Percentiles rank a stretch among this genome's conserved stretches.
These are phyloP conservation scores for Penstemon barbatus DNA, from an alignment of 257 asterid species.

Conservation along the genomic window DNA sequence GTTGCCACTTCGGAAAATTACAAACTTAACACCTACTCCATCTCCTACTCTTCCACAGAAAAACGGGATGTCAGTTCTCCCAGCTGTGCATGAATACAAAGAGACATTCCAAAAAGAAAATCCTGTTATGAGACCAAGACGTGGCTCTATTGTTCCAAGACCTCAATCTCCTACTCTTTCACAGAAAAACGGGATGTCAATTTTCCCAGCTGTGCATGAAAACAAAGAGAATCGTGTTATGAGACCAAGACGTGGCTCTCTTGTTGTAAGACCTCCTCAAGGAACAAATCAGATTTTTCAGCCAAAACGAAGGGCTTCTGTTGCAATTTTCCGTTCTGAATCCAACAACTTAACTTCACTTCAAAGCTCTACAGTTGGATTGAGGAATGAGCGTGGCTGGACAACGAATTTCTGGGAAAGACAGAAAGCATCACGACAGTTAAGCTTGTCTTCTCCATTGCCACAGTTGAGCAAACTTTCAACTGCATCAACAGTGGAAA, in stretches of 20 bases:
- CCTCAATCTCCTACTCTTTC: slow-evolving; percentile 26
- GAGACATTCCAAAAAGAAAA: slow-evolving; percentile 39
- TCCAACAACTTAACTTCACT: slow-evolving; percentile 46
- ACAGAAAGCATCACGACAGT: slow-evolving; percentile 63
- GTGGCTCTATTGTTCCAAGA: slow-evolving; percentile 69
- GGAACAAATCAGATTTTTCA: slow-evolving; percentile 47
- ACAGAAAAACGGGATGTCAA: slow-evolving; percentile 45
- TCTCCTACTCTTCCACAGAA: slow-evolving; percentile 47
- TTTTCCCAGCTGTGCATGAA: slow-evolving; percentile 56
- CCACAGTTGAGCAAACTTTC: slow-evolving; percentile 40
- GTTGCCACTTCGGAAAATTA: slow-evolving; percentile 71
- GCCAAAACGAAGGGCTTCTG: slow-evolving; percentile 80
- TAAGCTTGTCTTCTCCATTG: slow-evolving; percentile 67
- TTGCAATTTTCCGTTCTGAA: slow-evolving; percentile 67
- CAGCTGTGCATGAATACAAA: slow-evolving; percentile 53
- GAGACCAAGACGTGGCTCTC: slow-evolving; percentile 73
- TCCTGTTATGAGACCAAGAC: slow-evolving; percentile 54
- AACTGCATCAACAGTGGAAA: slow-evolving; percentile 38
- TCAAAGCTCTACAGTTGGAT: slow-evolving; percentile 35
- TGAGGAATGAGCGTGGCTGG: background rate
- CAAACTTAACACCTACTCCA: slow-evolving; percentile 54
- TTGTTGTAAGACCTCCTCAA: slow-evolving; percentile 57
- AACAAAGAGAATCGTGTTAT: slow-evolving; percentile 59
- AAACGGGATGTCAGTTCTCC: slow-evolving; percentile 53
- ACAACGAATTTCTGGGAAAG: slow-evolving; percentile 66